A percentile compares a stretch with the other conserved stretches of the same genome.
These are phyloP conservation scores for Phytophthora pini DNA, from an alignment of 352 stramenopile species.

Conservation along the genomic window DNA sequence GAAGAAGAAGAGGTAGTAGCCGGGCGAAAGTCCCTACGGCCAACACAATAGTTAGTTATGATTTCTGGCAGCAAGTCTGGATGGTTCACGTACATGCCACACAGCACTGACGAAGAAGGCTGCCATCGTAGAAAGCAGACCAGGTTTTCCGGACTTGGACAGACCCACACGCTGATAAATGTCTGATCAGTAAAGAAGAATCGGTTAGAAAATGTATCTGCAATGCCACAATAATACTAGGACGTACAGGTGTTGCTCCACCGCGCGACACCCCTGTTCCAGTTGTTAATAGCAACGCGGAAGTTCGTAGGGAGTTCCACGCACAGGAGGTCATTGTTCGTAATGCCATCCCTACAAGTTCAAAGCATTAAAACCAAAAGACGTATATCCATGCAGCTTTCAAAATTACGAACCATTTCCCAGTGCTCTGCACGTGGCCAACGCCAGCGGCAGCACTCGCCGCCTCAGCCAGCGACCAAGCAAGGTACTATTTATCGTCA, in stretches of 20 bases:
- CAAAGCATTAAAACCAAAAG: neutral
- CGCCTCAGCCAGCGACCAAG: constrained; percentile 84
- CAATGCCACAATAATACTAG: neutral
- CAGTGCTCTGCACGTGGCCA: constrained; percentile 78
- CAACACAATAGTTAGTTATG: constrained; percentile 19
- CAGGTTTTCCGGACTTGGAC: constrained; percentile 81
- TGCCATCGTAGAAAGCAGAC: constrained; percentile 73
- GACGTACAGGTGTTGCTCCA: constrained; percentile 88
- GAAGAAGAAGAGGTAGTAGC: constrained; percentile 91
- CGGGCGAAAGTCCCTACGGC: constrained; percentile 76
- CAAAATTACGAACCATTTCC: constrained; percentile 61
- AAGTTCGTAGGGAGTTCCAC: constrained; percentile 89
- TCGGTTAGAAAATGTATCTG: neutral
- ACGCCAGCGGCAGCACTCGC: constrained; percentile 78
- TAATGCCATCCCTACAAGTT: constrained; percentile 76
- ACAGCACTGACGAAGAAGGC: constrained; percentile 86
- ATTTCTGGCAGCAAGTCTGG: neutral
- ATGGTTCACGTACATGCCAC: constrained; percentile 71
- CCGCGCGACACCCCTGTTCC: constrained; percentile 86
- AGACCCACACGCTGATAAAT: constrained; percentile 87
- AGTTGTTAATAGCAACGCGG: constrained; percentile 89
- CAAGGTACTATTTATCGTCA: constrained; percentile 68
- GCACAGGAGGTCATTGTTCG: constrained; percentile 86
- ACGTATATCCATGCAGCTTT: neutral
- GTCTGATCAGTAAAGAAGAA: constrained; percentile 42